These are phyloP conservation scores for Paramecium primaurelia DNA, from an alignment of 73 alveolate species.

Conservation along the genomic window DNA sequence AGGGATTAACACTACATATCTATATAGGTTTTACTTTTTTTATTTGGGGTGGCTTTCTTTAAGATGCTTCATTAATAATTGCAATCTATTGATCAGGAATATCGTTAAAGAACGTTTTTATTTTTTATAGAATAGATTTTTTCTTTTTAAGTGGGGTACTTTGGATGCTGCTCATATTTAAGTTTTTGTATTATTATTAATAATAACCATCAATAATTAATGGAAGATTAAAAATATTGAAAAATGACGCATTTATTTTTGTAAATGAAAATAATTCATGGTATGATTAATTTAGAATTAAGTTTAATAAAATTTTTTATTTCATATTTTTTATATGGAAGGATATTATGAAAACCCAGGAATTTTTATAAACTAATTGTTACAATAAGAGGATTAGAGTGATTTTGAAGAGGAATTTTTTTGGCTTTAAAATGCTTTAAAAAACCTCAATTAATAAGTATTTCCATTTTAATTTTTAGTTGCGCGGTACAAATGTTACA, in stretches of 20 bases:
- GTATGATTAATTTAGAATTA: not conserved
- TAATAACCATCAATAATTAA: not conserved
- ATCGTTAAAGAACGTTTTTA: not conserved
- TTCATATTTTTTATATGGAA: not conserved
- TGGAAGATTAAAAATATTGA: not conserved
- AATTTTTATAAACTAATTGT: not conserved
- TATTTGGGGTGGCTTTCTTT: not conserved
- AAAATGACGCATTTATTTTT: not conserved
- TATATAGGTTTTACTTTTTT: not conserved
- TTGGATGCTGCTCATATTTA: not conserved
- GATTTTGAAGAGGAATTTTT: not conserved
- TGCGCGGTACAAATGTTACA: not conserved
- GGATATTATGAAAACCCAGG: constrained; percentile 33
- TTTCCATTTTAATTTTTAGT: not conserved
- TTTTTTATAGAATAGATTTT: not conserved
- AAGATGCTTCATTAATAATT: not conserved
- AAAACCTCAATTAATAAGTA: not conserved
- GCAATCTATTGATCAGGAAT: not conserved
- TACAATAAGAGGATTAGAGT: not conserved
- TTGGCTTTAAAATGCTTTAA: not conserved
- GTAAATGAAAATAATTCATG: not conserved
- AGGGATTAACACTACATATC: not conserved
- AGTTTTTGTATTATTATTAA: not conserved
- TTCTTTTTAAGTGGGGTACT: not conserved
- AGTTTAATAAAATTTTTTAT: not conserved